Evolutionary conservation across 2,329 filamentous ascomycete genomes (phyloP).

Genomic region (Verticillium nubilum): DNA sequence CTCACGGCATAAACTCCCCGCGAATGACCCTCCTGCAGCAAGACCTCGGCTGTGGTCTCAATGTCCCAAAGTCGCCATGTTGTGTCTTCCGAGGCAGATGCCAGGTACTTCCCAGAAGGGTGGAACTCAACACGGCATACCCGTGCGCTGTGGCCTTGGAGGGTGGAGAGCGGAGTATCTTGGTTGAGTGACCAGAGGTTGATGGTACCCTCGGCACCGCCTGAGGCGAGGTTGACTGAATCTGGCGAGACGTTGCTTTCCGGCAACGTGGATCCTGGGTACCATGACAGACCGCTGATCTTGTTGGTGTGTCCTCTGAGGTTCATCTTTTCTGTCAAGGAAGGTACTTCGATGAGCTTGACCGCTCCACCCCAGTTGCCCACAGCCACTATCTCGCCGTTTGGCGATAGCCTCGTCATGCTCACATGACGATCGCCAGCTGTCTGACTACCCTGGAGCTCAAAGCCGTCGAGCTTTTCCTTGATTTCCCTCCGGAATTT

Average conservation of each 20-base stretch:
- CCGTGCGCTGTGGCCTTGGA: constrained; percentile 78
- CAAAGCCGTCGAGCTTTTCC: constrained; percentile 74
- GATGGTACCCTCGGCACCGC: constrained; percentile 81
- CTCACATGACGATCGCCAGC: constrained; percentile 87
- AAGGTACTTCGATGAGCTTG: constrained; percentile 78
- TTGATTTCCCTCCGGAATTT: constrained; percentile 88
- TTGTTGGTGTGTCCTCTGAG: constrained; percentile 83
- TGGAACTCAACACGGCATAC: constrained; percentile 94
- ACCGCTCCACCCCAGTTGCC: constrained; percentile 93
- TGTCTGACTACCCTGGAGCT: constrained; percentile 89
- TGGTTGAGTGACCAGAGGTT: constrained; percentile 86
- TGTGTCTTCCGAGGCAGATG: constrained; percentile 91
- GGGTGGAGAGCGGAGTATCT: constrained; percentile 76
- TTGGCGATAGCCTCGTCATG: constrained; percentile 86
- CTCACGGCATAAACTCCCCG: constrained; percentile 85
- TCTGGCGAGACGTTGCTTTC: constrained; percentile 65
- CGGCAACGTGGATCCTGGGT: constrained; percentile 72
- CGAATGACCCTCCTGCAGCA: constrained; percentile 91
- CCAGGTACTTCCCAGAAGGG: constrained; percentile 82
- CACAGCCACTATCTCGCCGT: constrained; percentile 75
- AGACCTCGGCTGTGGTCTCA: constrained; percentile 73
- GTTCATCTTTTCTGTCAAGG: constrained; percentile 68
- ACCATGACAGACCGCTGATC: constrained; percentile 87
- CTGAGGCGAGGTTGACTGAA: constrained; percentile 80
- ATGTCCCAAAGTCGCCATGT: constrained; percentile 98